A percentile compares a stretch with the other conserved stretches of the same genome.
Conservation (phyloP, 176 grass and related monocot genomes). For the Avena atlantica region DNA sequence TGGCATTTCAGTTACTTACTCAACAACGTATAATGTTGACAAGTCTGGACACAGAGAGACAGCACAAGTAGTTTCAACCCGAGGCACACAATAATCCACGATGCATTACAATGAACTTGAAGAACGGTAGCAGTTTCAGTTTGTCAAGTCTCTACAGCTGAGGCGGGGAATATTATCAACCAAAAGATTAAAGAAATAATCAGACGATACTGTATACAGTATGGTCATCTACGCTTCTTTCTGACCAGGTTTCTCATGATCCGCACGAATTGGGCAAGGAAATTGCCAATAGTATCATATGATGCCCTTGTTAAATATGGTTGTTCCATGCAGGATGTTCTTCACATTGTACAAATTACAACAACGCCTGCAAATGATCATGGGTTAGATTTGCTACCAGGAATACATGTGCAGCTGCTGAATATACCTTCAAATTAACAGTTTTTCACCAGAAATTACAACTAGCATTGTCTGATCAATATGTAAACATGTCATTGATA, state of each 20-base stretch:
- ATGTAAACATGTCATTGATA: not conserved
- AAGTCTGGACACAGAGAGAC: not conserved
- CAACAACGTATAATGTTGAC: not conserved
- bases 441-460: not conserved
- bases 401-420: not conserved
- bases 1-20: not conserved
- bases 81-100: constrained; percentile 5
- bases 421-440: not conserved
- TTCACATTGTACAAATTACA: constrained; percentile 53
- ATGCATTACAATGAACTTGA: constrained; percentile 47
- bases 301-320: constrained; percentile 49
- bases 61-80: not conserved
- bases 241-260: not conserved
- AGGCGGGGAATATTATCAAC: constrained; percentile 44
- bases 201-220: constrained; percentile 55
- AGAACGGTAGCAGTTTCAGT: constrained; percentile 34
- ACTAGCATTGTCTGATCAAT: not conserved
- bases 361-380: constrained; percentile 42
- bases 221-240: constrained; percentile 46
- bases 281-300: constrained; percentile 36
- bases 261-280: constrained; percentile 35
- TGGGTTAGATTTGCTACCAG: constrained; percentile 13
- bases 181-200: constrained; percentile 61
- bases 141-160: constrained; percentile 41
- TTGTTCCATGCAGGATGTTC: constrained; percentile 35